Base-by-base conservation (phyloP, 1,284 basidiomycete genomes). In the Ceratobasidium papillatum region DNA sequence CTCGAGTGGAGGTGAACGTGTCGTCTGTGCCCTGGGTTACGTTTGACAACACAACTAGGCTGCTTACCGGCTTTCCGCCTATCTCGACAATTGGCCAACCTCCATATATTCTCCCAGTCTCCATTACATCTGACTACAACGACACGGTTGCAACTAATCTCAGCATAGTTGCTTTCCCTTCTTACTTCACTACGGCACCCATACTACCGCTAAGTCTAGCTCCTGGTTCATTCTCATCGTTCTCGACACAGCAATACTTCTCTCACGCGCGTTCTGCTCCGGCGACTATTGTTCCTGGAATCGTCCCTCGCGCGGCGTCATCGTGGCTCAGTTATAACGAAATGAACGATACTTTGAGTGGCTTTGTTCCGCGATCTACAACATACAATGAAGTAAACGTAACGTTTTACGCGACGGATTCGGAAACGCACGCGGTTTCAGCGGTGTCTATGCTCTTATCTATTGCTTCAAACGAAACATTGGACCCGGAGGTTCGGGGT, bases 381-480 rank as follows among this genome's bases (percentile, higher is more conserved):
- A 65, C 76, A 7, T 79, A 80, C 64, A 76, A 79, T 64, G 65
- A 76, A n/a, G 76, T 80, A 38, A 68, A 74, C 19, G 71, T 80
- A 19, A 72, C 68, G 22, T 77, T 81, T 36, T 65, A 69, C 19
- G 79, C 78, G 9, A 74, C 77, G 38, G 77, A 79, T 64, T 52
- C 68, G 0, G 74, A 62, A 32, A 92, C 90, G 1, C 90, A 90
- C 78, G 91, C 92, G 8, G 90, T 87, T 0, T 94, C 92, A 12
- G 89, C 90, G 78, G 83, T 89, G 1, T 85, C 79, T 58, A 83
- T 93, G n/a, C 81, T 84, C 0, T 82, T 94, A 59, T 84, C 86
- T 38, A 82, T 90, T 32, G 83, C 85, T 1, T 79, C 84, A 22
- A 78, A 82, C 9, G 82, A 82, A 66, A 80, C 59, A 9, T 49